Base-by-base conservation (phyloP, 176 grass and related monocot species). In the Cymbopogon citratus region DNA sequence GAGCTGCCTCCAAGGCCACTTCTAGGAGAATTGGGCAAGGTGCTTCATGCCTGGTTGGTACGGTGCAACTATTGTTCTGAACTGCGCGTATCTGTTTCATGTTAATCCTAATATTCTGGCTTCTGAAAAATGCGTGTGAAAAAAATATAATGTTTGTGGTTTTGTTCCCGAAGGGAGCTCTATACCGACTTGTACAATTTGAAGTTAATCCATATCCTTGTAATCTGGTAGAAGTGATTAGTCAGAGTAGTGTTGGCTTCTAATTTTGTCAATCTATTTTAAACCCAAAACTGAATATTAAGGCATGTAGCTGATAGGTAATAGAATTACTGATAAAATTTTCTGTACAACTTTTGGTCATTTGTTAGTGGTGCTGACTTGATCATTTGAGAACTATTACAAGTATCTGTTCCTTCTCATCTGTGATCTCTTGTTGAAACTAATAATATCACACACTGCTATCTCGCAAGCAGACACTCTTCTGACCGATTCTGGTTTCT, bases 1-100 rank as follows among this genome's bases (percentile, higher is more conserved):
- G 89, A 94, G 83, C 85, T 87, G 80, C 91, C 94, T 84, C 89
- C 91, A 68, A 81, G 78, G 24, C 87, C 89, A 79, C 73, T 94
- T 74, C 85, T 94, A 41, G 94, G 94, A 85, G 90, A 84, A 69
- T 89, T 94, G 57, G 82, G 85, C 36, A 92, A 57, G 77, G 94
- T 94, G 75, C 91, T 97, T 64, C 87, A 85, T 43, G 68, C 62
- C 65, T 77, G 89, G 27, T 76, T 97, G 91, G 91, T 97, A 86
- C 46, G 65, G 70, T 76, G 72, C 21, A 79, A 52, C 18, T 76
- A 6, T 39, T 77, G 31, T 75, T 71, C 39, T 60, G 72, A 48
- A 84, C 54, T 11, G 45, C 51, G 49, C 21, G 6, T 27, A 48
- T 28, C 51, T 66, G 33, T 77, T 78, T 25, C 29, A 80, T 83